Evolutionary conservation across 768 basidiomycete genomes (phyloP).

Genomic region (Leccinum boreale): DNA sequence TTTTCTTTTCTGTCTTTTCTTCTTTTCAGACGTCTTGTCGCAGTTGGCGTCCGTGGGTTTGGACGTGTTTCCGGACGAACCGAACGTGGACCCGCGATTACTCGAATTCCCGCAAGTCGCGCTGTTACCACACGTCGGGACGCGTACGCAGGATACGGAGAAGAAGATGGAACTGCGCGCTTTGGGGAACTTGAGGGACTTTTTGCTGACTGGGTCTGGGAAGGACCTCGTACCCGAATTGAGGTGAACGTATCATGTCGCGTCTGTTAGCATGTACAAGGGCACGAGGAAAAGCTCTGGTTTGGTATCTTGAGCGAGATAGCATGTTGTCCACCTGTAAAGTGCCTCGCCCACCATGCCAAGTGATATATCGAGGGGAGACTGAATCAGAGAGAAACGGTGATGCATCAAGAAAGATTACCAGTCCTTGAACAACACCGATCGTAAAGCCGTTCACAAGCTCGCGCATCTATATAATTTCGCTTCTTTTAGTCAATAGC

Average conservation of each 20-base stretch:
- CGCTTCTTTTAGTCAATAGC: not conserved
- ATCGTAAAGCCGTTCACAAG: not conserved
- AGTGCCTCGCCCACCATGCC: too few relatives aligned
- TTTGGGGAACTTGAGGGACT: constrained; percentile 71
- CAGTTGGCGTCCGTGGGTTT: constrained; percentile 53
- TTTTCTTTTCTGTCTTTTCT: not conserved
- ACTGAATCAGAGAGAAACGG: not conserved
- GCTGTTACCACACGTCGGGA: constrained; percentile 91
- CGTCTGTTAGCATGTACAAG: not conserved
- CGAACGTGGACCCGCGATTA: constrained; percentile 71
- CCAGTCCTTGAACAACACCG: not conserved
- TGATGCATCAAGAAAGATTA: not conserved
- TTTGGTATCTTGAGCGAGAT: not conserved
- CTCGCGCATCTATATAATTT: not conserved
- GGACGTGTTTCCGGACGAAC: constrained; percentile 86
- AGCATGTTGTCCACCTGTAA: not conserved
- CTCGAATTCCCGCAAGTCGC: constrained; percentile 77
- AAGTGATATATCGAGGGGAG: not conserved
- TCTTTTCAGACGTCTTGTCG: not conserved
- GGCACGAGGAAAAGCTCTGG: not conserved
- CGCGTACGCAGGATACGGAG: constrained; percentile 76
- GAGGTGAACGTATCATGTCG: not conserved
- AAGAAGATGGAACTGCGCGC: constrained; percentile 81
- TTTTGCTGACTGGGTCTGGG: constrained; percentile 14
- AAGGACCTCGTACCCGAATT: not conserved